Evolutionary conservation across 108 stramenopile species (phyloP).

Genomic region (Aurantiochytrium sp.): DNA sequence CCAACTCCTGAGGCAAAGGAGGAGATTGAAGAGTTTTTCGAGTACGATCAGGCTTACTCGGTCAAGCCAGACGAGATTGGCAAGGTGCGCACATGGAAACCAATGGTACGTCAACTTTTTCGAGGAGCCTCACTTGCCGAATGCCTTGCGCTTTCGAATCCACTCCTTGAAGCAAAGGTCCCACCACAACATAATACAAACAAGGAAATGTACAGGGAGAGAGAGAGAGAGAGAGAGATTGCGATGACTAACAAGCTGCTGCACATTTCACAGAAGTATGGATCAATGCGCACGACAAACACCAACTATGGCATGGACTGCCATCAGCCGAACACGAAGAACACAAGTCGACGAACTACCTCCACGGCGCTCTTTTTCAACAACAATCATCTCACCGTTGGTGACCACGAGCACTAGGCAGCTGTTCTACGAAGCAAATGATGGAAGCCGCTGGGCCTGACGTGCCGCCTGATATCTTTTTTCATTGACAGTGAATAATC

Average conservation of each 20-base stretch:
- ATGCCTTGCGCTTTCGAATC: no score
- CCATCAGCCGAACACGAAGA: neutral
- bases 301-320: neutral
- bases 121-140: no score
- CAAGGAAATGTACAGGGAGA: no score
- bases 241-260: neutral
- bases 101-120: neutral
- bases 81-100: neutral
- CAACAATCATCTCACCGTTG: neutral
- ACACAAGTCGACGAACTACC: neutral
- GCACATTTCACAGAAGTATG: neutral
- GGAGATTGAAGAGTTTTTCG: neutral
- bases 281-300: neutral
- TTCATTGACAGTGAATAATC: no score
- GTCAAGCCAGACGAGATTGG: neutral
- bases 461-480: neutral
- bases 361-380: neutral
- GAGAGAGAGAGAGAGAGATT: neutral
- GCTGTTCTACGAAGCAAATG: neutral
- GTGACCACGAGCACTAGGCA: neutral
- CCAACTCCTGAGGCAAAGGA: neutral
- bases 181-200: no score
- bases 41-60: conserved; percentile 3
- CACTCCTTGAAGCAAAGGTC: no score
- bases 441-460: neutral